phyloP scores from a whole-genome alignment of 2,329 filamentous ascomycete genomes.

The Podosphaera aphanis region DNA sequence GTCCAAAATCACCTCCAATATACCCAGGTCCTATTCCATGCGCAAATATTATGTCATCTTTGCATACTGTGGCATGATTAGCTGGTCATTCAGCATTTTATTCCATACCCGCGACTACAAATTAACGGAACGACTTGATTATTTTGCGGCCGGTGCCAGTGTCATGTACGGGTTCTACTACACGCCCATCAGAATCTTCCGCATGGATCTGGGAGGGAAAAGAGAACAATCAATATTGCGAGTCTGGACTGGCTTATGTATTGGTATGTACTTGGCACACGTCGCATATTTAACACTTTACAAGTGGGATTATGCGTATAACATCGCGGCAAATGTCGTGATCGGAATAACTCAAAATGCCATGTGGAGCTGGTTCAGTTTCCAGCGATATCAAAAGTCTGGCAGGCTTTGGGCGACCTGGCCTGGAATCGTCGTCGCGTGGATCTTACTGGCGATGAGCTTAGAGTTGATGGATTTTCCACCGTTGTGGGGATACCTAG shows the following conservation, averaged over 20 bases:
- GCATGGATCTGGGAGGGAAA: constrained; percentile 38
- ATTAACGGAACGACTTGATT: constrained; percentile 81
- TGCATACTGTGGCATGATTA: constrained; percentile 56
- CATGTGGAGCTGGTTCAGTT: constrained; percentile 71
- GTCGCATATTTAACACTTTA: constrained; percentile 67
- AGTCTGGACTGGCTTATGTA: constrained; percentile 54
- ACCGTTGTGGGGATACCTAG: constrained; percentile 56
- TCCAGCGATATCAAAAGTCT: constrained; percentile 45
- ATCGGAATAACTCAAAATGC: constrained; percentile 59
- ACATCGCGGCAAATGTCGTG: constrained; percentile 84
- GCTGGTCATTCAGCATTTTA: constrained; percentile 72
- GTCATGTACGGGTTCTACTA: constrained; percentile 86
- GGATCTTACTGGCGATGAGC: constrained; percentile 85
- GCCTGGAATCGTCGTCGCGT: constrained; percentile 77
- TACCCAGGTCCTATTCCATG: constrained; percentile 53
- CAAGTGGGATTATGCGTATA: constrained; percentile 89
- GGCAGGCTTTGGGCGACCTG: constrained; percentile 61
- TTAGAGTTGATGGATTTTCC: constrained; percentile 88
- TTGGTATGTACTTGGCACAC: constrained; percentile 47
- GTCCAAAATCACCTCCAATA: constrained; percentile 38
- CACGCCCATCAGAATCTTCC: constrained; percentile 56
- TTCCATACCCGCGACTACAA: constrained; percentile 81
- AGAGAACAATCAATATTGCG: constrained; percentile 28
- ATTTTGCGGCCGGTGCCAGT: constrained; percentile 75
- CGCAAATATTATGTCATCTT: constrained; percentile 61